Conservation (phyloP, 352 stramenopile genomes). For the Globisporangium orthogonon region DNA sequence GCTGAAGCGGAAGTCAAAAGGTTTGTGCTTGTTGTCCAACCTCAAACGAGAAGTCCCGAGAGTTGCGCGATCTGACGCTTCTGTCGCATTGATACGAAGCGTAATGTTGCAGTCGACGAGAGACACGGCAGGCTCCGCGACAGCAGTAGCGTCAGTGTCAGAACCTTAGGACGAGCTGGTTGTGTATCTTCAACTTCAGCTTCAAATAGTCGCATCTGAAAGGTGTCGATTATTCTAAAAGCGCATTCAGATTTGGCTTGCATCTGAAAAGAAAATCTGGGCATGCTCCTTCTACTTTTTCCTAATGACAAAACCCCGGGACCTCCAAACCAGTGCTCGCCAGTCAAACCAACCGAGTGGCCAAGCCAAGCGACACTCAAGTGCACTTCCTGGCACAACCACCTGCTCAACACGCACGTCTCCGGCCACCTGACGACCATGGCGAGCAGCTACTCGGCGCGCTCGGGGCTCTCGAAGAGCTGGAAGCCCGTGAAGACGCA, state of each 20-base stretch:
- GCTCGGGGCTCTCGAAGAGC: slow-evolving; percentile 67
- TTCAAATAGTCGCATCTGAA: too few relatives aligned
- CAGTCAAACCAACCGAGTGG: neutral
- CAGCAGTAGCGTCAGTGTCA: too few relatives aligned
- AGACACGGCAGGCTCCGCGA: too few relatives aligned
- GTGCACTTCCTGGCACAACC: neutral
- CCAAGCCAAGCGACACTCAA: neutral
- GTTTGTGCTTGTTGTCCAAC: neutral
- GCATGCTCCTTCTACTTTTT: neutral
- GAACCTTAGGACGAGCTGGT: too few relatives aligned
- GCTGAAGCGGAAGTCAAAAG: neutral
- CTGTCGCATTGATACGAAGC: too few relatives aligned
- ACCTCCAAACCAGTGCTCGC: neutral
- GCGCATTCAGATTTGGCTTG: neutral
- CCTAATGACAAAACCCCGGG: neutral
- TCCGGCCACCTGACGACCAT: slow-evolving; percentile 1
- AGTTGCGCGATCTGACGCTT: too few relatives aligned
- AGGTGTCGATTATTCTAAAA: too few relatives aligned
- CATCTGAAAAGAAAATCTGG: neutral
- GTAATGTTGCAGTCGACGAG: too few relatives aligned
- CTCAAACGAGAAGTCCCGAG: neutral
- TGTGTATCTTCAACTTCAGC: too few relatives aligned
- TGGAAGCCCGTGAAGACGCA: slow-evolving; percentile 76
- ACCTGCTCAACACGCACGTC: too few relatives aligned
- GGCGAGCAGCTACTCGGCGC: slow-evolving; percentile 50